Evolutionary conservation across 306 rosid genomes (phyloP), one percentile per base, ranked within the genome.

Genomic region (Hippophae tibetana): DNA sequence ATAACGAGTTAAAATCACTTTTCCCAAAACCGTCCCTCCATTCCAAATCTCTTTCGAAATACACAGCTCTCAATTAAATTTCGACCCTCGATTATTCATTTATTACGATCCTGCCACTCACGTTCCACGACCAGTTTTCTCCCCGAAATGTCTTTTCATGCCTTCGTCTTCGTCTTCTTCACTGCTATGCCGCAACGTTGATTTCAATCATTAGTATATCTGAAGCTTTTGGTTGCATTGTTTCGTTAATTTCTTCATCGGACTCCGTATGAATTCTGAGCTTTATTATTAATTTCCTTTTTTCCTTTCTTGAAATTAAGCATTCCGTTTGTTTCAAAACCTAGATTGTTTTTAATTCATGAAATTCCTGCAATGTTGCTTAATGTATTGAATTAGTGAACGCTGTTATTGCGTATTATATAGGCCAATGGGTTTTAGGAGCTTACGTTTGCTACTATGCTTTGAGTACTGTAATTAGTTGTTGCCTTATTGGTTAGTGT

Each of bases 91-190:
- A 54, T 44, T 7, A 8, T 18, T 18, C 49, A 12, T 26, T 23
- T 54, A 56, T 66, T 57, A 64, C 80, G 78, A 74, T 80, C 82
- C 72, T 49, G 55, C 69, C 42, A 58, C 54, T 61, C 14, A 46
- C 53, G 26, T 52, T 56, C 64, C 27, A 67, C 63, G 6, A 18
- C 68, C n/a, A 31, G 13, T 52, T 25, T 52, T 63, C 65, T 38
- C 53, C 53, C 60, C n/a, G 51, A 42, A 65, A 53, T 63, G 66
- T 54, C 44, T 18, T 68, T 58, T 58, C 72, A 10, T 56, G 46
- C 57, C 60, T 51, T 44, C 67, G 18, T 58, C 55, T 48, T 54
- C 42, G 57, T 54, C 52, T 60, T 71, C 25, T 12, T 65, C 54
- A 25, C 46, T 55, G n/a, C 40, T 57, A 23, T 57, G 59, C 55